Evolutionary conservation across 169 alveolate genomes (phyloP), one percentile per base, ranked within the genome.

Genomic region (Plasmodium gonderi): DNA sequence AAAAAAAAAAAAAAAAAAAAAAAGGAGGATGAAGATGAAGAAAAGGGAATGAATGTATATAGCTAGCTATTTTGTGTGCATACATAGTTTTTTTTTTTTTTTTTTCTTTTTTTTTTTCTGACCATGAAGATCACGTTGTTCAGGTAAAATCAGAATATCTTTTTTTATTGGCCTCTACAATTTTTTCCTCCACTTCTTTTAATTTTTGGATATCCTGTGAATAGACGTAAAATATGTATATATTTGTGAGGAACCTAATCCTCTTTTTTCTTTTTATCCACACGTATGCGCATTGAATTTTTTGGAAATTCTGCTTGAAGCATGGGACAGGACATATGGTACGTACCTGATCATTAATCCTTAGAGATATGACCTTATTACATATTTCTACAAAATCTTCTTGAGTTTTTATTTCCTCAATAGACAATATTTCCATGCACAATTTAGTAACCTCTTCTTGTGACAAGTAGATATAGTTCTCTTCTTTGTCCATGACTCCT

Each of bases 151-250:
- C 75, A 76, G 42, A 83, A 68, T 36, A 83, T 83, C 44, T 83
- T 80, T 45, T 79, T 83, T 69, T 83, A 60, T 60, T 83, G 77
- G 92, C 92, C 40, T 68, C 77, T 60, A 83, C 65, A 31, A 83
- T 83, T 83, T 83, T 83, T 69, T 83, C 92, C 40, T 83, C 92
- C 38, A 69, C 92, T 83, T 83, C 92, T 51, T 83, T 83, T 60
- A 83, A 83, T 51, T 83, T 83, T 74, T 83, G 76, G 69, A 69
- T 60, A 44, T 83, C 92, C 92, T 83, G 76, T n/a, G 64, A 36
- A 23, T 14, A 26, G 40, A 14, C 31, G 3, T 36, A 31, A 77
- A 54, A n/a, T 42, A 36, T 31, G 40, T 60, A 45, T 40, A 31
- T n/a, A 33, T 77, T 29, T 42, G 60, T 26, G 6, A 6, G n/a